phyloP scores from a whole-genome alignment of 805 yeast genomes.

The Vanderwaltozyma yarrowii region DNA sequence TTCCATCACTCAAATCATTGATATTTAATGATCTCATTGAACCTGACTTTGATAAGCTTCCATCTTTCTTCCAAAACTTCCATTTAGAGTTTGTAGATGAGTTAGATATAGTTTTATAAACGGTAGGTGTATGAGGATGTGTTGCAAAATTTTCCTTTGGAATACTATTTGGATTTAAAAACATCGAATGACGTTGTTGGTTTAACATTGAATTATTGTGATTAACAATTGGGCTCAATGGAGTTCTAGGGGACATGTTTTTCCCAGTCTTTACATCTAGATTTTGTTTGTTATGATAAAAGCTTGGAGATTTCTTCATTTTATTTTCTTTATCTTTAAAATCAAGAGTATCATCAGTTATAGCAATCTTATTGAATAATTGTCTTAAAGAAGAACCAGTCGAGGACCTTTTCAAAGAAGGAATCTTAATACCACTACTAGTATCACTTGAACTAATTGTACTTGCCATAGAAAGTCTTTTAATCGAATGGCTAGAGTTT shows the following conservation, averaged over 20 bases:
- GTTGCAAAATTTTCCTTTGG: neutral
- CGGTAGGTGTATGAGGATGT: neutral
- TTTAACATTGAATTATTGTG: neutral
- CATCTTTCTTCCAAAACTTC: constrained; percentile 29
- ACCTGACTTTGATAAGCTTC: neutral
- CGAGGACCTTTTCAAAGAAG: constrained; percentile 19
- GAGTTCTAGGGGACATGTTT: constrained; percentile 3
- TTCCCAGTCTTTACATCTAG: neutral
- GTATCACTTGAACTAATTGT: neutral
- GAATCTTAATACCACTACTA: neutral
- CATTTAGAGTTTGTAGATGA: constrained; percentile 18
- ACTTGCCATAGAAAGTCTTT: constrained; percentile 10
- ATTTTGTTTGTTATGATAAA: neutral
- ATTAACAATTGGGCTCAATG: constrained; percentile 9
- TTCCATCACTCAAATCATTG: neutral
- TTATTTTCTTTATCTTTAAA: constrained; percentile 11
- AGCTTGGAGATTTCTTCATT: neutral
- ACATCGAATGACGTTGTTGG: constrained; percentile 7
- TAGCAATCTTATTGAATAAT: constrained; percentile 20
- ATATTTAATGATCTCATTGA: neutral
- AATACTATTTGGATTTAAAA: neutral
- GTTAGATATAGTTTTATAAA: constrained; percentile 4
- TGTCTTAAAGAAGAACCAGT: constrained; percentile 27
- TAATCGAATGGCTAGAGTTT: constrained; percentile 2
- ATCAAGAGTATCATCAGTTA: constrained; percentile 10